A percentile compares a stretch with the other conserved stretches of the same genome.
These are phyloP conservation scores for Physcomitrellopsis africana DNA, from an alignment of 225 moss, liverwort and hornwort genomes.

Conservation along the genomic window DNA sequence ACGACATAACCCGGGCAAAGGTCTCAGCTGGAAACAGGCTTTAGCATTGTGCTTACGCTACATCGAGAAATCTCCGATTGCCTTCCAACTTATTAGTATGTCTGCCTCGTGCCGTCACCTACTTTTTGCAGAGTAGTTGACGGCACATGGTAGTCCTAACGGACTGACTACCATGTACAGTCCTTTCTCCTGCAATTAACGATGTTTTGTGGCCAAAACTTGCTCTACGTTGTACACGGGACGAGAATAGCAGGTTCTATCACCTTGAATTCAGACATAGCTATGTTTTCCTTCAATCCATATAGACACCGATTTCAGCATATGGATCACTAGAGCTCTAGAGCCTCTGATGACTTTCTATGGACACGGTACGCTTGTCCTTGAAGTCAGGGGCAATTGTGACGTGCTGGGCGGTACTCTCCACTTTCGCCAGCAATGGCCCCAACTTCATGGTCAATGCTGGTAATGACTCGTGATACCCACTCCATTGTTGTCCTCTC, in stretches of 20 bases:
- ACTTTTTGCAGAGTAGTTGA: too few relatives aligned
- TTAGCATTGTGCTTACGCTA: too few relatives aligned
- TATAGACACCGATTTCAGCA: slow-evolving; percentile 7
- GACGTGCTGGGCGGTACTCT: not conserved
- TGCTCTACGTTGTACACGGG: too few relatives aligned
- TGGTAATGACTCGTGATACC: not conserved
- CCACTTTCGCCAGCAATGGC: not conserved
- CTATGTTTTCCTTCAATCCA: not conserved
- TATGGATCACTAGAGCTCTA: slow-evolving; percentile 14
- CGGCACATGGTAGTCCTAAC: too few relatives aligned
- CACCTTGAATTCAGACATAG: slow-evolving; percentile 4
- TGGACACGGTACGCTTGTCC: not conserved
- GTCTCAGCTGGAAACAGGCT: too few relatives aligned
- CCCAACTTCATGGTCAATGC: slow-evolving; percentile 18
- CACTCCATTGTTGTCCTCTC: slow-evolving; percentile 17
- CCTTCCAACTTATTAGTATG: too few relatives aligned
- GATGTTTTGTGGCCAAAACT: too few relatives aligned
- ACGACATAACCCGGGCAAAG: too few relatives aligned
- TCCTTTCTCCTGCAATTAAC: too few relatives aligned
- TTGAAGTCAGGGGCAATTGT: not conserved
- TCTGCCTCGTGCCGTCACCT: too few relatives aligned
- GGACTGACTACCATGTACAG: too few relatives aligned
- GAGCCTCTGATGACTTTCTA: not conserved
- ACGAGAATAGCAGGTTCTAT: not conserved
- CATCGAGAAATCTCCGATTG: too few relatives aligned